A percentile compares a stretch with the other conserved stretches of the same genome.
Conservation (phyloP, 2,329 filamentous ascomycete genomes). For the Diaporthe caulivora region DNA sequence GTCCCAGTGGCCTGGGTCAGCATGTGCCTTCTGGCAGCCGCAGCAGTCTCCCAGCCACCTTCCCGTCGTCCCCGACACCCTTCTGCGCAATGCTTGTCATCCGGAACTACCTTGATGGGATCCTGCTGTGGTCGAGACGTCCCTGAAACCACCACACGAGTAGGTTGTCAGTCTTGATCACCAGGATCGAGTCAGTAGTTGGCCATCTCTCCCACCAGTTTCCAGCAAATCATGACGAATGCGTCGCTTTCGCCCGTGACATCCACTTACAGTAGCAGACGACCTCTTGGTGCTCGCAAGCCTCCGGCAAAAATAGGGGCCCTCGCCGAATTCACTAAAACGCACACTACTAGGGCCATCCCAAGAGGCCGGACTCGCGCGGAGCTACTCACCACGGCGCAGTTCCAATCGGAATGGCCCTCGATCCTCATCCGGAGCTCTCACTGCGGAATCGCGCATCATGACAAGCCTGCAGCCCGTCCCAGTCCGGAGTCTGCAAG, state of each 20-base stretch:
- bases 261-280: not conserved
- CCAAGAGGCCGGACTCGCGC: slow-evolving; percentile 9
- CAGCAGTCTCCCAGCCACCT: not conserved
- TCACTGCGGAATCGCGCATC: not conserved
- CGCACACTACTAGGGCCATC: slow-evolving; percentile 21
- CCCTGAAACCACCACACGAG: slow-evolving; percentile 27
- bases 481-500: not conserved
- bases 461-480: not conserved
- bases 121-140: slow-evolving; percentile 6
- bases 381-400: slow-evolving; percentile 1
- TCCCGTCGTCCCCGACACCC: too few relatives aligned
- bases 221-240: slow-evolving; percentile 4
- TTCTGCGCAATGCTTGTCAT: not conserved
- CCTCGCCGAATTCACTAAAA: not conserved
- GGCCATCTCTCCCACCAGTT: not conserved
- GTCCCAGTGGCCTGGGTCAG: slow-evolving; percentile 6
- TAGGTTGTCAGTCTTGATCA: slow-evolving; percentile 3
- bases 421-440: slow-evolving; percentile 15
- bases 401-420: slow-evolving; percentile 30
- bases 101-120: not conserved
- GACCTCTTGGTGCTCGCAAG: slow-evolving; percentile 8
- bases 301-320: slow-evolving; percentile 18
- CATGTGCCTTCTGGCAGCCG: not conserved
- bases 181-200: slow-evolving; percentile 18
- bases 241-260: slow-evolving; percentile 17